A percentile compares a stretch with the other conserved stretches of the same genome.
These are phyloP conservation scores for Polytolypa hystricis DNA, from an alignment of 2,329 filamentous ascomycete genomes.

Conservation along the genomic window DNA sequence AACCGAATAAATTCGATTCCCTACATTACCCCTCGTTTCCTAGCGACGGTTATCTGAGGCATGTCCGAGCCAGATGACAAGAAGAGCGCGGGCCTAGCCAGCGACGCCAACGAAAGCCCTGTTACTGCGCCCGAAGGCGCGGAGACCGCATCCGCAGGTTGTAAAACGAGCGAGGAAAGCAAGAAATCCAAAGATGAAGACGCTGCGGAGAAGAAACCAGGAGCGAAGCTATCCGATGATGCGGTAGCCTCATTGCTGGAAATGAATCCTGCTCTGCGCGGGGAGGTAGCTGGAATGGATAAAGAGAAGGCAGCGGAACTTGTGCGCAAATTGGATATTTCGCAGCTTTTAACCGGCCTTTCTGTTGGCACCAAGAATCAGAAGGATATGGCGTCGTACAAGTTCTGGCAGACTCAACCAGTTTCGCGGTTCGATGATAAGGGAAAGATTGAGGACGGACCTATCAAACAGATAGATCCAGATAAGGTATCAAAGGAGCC, in stretches of 20 bases:
- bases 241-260: constrained; percentile 32
- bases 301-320: constrained; percentile 46
- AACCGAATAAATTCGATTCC: too few relatives aligned
- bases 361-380: constrained; percentile 74
- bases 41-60: too few relatives aligned
- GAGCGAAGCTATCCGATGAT: constrained; percentile 26
- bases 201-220: constrained; percentile 14
- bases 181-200: constrained; percentile 19
- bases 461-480: constrained; percentile 67
- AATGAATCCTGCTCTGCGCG: constrained; percentile 53
- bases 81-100: constrained; percentile 2
- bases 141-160: constrained; percentile 5
- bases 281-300: constrained; percentile 61
- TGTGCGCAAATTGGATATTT: constrained; percentile 38
- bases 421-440: constrained; percentile 67
- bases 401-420: constrained; percentile 97
- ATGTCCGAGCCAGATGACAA: neutral
- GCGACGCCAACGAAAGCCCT: neutral
- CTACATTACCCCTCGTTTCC: too few relatives aligned
- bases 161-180: constrained; percentile 6
- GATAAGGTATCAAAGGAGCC: constrained; percentile 72
- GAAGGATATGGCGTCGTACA: constrained; percentile 95
- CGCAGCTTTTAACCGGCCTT: constrained; percentile 40
- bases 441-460: constrained; percentile 59
- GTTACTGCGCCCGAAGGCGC: neutral